Evolutionary conservation across 352 stramenopile species (phyloP), one percentile per base, ranked within the genome.

Genomic region (Peronospora tabacina): DNA sequence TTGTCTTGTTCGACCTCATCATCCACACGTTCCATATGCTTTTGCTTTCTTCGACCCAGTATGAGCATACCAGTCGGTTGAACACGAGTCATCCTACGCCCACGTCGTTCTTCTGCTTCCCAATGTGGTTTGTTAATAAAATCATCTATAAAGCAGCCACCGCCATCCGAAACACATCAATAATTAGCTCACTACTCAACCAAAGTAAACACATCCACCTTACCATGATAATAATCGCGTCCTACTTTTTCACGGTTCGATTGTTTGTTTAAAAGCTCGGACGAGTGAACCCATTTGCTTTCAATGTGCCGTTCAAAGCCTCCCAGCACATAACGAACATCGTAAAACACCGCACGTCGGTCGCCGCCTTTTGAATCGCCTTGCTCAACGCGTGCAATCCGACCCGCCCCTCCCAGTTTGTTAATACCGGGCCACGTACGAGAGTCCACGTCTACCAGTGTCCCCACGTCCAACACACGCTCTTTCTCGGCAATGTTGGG

Each of bases 381-480:
- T 15, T 44, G 44, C 38, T 83, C 53, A 1, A 90, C 61, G 1
- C 55, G 62, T 3, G 57, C 62, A 30, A 94, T 62, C 26, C 72
- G 75, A 3, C 76, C 83, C 0, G 80, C 63, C 12, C 83, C 83
- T 43, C 83, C 83, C 11, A 67, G 70, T 42, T 94, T 94, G 51
- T 94, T 94, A 51, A 94, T 94, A 0, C 83, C 81, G 5, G 83
- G 83, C 83, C 83, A 92, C 20, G 83, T 94, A 0, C 83, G 77
- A 36, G 73, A 69, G 8, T 85, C 72, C 39, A 89, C 78, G 24
- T 82, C 61, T 26, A 87, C 70, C 0, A 81, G 15, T 15, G 65
- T 69, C 9, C 76, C 72, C 7, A 75, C 62, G 10, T 70, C 44
- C 13, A 85, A 52, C 16, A 62, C 36, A 17, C 16, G 38, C 30